phyloP scores from a whole-genome alignment of 306 rosid species.

The Geum urbanum region DNA sequence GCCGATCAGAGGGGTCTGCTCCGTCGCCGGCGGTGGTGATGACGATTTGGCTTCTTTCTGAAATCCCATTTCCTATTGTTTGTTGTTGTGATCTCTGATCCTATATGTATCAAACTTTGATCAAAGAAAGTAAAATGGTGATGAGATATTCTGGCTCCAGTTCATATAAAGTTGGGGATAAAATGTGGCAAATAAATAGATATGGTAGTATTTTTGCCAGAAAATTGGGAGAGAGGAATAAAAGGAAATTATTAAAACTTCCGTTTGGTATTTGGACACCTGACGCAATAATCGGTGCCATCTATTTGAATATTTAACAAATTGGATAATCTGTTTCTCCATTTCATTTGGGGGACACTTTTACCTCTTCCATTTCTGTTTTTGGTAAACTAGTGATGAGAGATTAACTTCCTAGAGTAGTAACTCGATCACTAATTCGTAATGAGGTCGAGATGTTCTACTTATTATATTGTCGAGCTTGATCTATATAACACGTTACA shows the following conservation, averaged over 20 bases:
- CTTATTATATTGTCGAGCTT: too few species aligned
- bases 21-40: constrained; percentile 37
- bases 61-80: constrained; percentile 27
- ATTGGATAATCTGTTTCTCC: not conserved
- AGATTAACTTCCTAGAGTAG: too few species aligned
- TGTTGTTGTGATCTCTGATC: not conserved
- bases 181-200: not conserved
- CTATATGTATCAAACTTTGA: not conserved
- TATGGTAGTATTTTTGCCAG: too few species aligned
- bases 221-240: too few species aligned
- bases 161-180: not conserved
- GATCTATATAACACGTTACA: too few species aligned
- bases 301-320: not conserved
- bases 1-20: constrained; percentile 45
- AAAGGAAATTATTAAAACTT: too few species aligned
- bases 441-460: too few species aligned
- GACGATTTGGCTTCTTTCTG: constrained; percentile 27
- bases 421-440: too few species aligned
- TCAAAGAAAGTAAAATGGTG: not conserved
- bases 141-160: not conserved
- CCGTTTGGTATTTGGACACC: not conserved
- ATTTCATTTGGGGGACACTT: too few species aligned
- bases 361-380: too few species aligned
- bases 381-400: too few species aligned
- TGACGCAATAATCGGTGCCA: not conserved